These are phyloP conservation scores for Spergularia marina DNA, from an alignment of 148 eudicot genomes.

Conservation along the genomic window DNA sequence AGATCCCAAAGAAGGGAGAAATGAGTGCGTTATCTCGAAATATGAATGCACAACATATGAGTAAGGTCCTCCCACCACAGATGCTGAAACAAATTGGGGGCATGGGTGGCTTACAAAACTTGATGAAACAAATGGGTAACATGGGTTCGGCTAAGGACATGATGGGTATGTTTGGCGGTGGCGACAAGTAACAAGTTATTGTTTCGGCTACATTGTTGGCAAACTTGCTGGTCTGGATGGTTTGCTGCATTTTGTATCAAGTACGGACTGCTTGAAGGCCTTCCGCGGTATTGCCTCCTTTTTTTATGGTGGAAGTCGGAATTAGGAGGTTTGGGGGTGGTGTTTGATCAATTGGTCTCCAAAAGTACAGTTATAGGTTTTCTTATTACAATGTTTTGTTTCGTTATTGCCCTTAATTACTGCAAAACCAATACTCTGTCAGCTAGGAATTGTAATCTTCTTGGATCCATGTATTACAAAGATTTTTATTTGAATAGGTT, in stretches of 20 bases:
- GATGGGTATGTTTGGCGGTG: slow-evolving; percentile 98
- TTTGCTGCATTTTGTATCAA: too few species aligned
- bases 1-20: slow-evolving; percentile 90
- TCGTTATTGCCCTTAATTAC: background rate
- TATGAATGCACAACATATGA: slow-evolving; percentile 89
- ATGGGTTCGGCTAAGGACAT: slow-evolving; percentile 59
- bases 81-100: slow-evolving; percentile 94
- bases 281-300: background rate
- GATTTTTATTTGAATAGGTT: too few species aligned
- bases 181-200: slow-evolving; percentile 33
- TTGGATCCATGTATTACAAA: background rate
- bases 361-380: slow-evolving; percentile 24
- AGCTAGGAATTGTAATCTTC: slow-evolving; percentile 4
- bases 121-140: slow-evolving; percentile 84
- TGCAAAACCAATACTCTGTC: background rate
- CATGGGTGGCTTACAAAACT: slow-evolving; percentile 74
- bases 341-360: slow-evolving; percentile 1
- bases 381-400: background rate
- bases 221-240: background rate
- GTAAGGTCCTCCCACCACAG: slow-evolving; percentile 81
- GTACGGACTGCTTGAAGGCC: too few species aligned
- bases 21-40: slow-evolving; percentile 86
- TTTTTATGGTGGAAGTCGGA: too few species aligned
- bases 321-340: background rate
- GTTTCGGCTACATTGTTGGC: background rate